Conservation (phyloP, 192 early-diverging fungal genomes). For the Geosiphon pyriformis region DNA sequence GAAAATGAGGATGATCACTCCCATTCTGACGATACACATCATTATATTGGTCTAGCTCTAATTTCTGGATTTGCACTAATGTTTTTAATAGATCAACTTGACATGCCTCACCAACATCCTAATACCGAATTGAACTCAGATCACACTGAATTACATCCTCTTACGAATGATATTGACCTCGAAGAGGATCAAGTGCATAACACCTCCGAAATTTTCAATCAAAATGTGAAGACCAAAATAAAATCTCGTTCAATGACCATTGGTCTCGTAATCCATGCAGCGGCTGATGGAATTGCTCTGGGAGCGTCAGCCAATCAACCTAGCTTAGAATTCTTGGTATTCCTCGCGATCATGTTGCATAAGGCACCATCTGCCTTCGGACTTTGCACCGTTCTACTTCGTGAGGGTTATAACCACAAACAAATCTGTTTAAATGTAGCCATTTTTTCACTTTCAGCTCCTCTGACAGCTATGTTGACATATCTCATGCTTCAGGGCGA, state of each 20-base stretch:
- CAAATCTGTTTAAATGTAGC: slow-evolving; percentile 70
- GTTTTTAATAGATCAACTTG: slow-evolving; percentile 81
- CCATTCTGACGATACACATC: slow-evolving; percentile 37
- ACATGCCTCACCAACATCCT: slow-evolving; percentile 39
- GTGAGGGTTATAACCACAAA: slow-evolving; percentile 59
- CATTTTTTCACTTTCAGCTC: slow-evolving; percentile 80
- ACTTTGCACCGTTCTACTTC: slow-evolving; percentile 78
- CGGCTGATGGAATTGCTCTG: slow-evolving; percentile 91
- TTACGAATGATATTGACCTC: not conserved
- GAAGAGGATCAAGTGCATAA: slow-evolving; percentile 8
- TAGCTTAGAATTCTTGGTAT: slow-evolving; percentile 71
- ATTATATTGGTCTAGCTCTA: slow-evolving; percentile 74
- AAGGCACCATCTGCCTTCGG: slow-evolving; percentile 95
- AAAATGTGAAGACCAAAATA: not conserved
- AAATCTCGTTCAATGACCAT: slow-evolving; percentile 44
- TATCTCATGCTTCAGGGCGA: slow-evolving; percentile 36
- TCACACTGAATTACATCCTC: slow-evolving; percentile 10
- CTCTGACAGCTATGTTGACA: slow-evolving; percentile 68
- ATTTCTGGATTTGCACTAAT: slow-evolving; percentile 81
- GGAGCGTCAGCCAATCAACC: slow-evolving; percentile 75
- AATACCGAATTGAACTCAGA: not conserved
- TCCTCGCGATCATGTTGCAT: slow-evolving; percentile 92
- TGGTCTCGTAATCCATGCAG: slow-evolving; percentile 94
- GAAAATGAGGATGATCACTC: slow-evolving; percentile 5
- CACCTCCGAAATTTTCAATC: slow-evolving; percentile 18